Evolutionary conservation across 139 green algal species (phyloP).

Genomic region (Picochlorum sp.): DNA sequence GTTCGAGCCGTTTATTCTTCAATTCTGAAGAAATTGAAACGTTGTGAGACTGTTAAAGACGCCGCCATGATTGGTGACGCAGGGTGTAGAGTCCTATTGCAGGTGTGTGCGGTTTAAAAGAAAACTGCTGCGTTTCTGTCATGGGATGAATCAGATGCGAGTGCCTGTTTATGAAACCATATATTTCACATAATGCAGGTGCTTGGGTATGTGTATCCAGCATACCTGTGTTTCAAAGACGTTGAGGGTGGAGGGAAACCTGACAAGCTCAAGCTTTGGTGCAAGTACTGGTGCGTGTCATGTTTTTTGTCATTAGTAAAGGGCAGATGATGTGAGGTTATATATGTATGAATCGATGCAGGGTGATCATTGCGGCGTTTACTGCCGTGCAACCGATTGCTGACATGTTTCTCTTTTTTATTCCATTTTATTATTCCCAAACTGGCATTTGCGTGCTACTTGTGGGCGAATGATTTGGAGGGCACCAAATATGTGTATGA

Average conservation of each 20-base stretch:
- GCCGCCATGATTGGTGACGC: constrained; percentile 12
- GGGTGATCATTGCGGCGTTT: constrained; percentile 26
- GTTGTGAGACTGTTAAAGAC: background rate
- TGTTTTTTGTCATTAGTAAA: background rate
- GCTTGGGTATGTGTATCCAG: constrained; percentile 41
- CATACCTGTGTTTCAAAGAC: constrained; percentile 44
- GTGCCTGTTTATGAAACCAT: background rate
- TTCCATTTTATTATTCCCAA: constrained; percentile 55
- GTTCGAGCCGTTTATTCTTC: too few species aligned
- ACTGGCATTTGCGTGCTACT: constrained; percentile 41
- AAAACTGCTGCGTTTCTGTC: background rate
- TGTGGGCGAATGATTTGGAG: constrained; percentile 37
- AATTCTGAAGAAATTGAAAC: background rate
- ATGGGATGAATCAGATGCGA: background rate
- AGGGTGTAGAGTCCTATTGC: constrained; percentile 1
- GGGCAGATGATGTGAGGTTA: too few species aligned
- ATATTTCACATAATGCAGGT: constrained; percentile 3
- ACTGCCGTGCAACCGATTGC: constrained; percentile 26
- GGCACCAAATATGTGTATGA: constrained; percentile 12
- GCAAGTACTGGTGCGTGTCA: constrained; percentile 42
- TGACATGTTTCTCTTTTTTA: constrained; percentile 41
- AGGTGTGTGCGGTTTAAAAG: constrained; percentile 2
- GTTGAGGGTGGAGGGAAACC: constrained; percentile 21
- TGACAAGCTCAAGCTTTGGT: constrained; percentile 32
- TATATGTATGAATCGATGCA: background rate